Conservation (phyloP, 352 stramenopile species). For the Globisporangium recalcitrans region DNA sequence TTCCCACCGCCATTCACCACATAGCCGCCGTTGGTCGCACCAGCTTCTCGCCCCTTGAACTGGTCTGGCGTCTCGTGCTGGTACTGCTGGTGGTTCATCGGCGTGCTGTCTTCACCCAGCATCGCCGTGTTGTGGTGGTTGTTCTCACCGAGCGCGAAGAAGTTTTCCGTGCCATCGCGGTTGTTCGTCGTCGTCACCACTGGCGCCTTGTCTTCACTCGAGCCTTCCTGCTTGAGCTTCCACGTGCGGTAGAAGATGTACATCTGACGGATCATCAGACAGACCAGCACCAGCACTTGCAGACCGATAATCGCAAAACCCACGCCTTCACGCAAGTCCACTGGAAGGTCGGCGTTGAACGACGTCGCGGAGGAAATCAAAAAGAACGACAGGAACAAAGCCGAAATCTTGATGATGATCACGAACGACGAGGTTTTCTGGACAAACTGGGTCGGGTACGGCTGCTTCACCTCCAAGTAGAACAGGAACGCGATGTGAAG, state of each 20-base stretch:
- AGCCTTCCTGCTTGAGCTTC: conserved; percentile 62
- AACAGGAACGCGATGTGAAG: conserved; percentile 79
- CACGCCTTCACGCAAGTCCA: conserved; percentile 69
- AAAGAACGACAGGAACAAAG: conserved; percentile 78
- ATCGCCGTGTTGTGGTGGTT: conserved; percentile 26
- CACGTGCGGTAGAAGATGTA: conserved; percentile 88
- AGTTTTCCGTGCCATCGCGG: conserved; percentile 39
- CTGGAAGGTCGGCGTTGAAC: conserved; percentile 61
- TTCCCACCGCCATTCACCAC: background rate
- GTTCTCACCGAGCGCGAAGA: conserved; percentile 44
- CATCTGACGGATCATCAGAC: conserved; percentile 75
- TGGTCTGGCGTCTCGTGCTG: conserved; percentile 7
- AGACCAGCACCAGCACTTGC: conserved; percentile 75
- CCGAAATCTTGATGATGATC: conserved; percentile 88
- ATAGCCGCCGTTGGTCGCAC: background rate
- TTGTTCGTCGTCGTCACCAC: conserved; percentile 44
- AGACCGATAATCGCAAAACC: conserved; percentile 78
- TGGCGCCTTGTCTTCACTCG: conserved; percentile 48
- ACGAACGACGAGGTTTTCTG: conserved; percentile 85
- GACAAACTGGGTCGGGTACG: conserved; percentile 75
- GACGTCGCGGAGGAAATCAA: conserved; percentile 64
- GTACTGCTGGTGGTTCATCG: conserved; percentile 12
- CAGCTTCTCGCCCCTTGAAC: conserved; percentile 1
- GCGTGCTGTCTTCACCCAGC: conserved; percentile 32
- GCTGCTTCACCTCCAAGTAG: conserved; percentile 80